Evolutionary conservation across 495 filamentous ascomycete species (phyloP).

Genomic region (Xylaria intraflava): DNA sequence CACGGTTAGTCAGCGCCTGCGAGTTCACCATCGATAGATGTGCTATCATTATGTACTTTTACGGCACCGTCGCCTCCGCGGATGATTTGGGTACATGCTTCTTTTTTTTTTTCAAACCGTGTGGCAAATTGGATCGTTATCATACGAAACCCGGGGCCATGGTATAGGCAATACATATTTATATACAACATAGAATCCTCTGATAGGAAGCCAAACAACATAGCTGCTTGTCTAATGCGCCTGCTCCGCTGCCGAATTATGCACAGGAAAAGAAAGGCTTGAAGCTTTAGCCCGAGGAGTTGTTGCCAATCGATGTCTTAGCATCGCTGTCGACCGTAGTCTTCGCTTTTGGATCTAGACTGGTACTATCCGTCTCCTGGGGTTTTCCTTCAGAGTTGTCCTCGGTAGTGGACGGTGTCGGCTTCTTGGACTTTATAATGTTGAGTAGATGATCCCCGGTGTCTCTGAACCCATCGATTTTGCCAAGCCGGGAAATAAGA

Average conservation of each 20-base stretch:
- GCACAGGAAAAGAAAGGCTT: slow-evolving; percentile 1
- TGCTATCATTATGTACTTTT: not conserved
- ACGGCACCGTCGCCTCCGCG: not conserved
- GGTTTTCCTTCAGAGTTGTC: slow-evolving; percentile 11
- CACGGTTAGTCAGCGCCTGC: too few species aligned
- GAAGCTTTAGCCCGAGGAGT: slow-evolving; percentile 11
- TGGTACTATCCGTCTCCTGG: not conserved
- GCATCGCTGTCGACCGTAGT: not conserved
- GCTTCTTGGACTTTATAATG: slow-evolving; percentile 58
- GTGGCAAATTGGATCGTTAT: not conserved
- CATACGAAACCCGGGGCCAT: not conserved
- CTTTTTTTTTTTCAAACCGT: not conserved
- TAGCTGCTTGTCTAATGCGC: slow-evolving; percentile 4
- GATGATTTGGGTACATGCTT: not conserved
- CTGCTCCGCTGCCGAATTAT: not conserved
- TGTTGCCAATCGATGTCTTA: slow-evolving; percentile 9
- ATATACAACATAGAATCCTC: not conserved
- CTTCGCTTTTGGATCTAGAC: slow-evolving; percentile 5
- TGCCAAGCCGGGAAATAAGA: slow-evolving; percentile 66
- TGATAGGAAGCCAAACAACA: not conserved
- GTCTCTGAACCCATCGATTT: slow-evolving; percentile 73
- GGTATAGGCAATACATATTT: not conserved
- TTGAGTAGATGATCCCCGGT: slow-evolving; percentile 60
- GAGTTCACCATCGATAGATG: not conserved
- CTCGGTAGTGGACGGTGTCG: slow-evolving; percentile 20